These are phyloP conservation scores for Clitopilus hobsonii DNA, from an alignment of 768 basidiomycete species.

Conservation along the genomic window DNA sequence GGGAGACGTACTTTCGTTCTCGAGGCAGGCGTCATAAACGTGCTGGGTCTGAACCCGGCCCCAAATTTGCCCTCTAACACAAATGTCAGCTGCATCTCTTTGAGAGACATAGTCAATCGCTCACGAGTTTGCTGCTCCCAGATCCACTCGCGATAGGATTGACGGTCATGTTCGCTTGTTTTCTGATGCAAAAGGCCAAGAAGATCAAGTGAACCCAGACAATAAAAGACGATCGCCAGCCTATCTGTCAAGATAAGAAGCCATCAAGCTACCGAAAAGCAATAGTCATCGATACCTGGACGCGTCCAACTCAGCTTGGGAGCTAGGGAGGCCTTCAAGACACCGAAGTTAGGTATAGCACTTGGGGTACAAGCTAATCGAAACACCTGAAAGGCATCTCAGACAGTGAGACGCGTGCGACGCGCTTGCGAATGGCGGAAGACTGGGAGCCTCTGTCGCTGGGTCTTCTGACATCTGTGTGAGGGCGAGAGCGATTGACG, in stretches of 20 bases:
- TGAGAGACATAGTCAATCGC: conserved; percentile 8
- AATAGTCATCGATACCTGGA: conserved; percentile 46
- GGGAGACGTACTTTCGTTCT: conserved; percentile 8
- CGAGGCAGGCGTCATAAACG: conserved; percentile 50
- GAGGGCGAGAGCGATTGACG: not conserved
- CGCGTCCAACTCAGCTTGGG: conserved; percentile 66
- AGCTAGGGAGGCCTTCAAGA: conserved; percentile 55
- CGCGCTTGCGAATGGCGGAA: not conserved
- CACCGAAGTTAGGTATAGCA: not conserved
- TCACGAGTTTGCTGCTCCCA: conserved; percentile 81
- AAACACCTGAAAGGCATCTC: conserved; percentile 5
- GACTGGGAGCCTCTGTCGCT: not conserved
- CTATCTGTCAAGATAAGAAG: conserved; percentile 32
- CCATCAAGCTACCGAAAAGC: conserved; percentile 3
- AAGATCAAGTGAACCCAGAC: conserved; percentile 79
- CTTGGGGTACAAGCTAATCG: not conserved
- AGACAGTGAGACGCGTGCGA: conserved; percentile 3
- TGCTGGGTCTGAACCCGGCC: conserved; percentile 70
- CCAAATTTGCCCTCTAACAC: conserved; percentile 50
- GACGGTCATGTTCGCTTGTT: conserved; percentile 46
- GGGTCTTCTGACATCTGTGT: not conserved
- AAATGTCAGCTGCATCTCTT: not conserved
- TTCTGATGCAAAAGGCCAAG: conserved; percentile 48
- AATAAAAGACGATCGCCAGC: conserved; percentile 85
- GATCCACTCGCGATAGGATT: conserved; percentile 76